Base-by-base conservation (phyloP, 202 grass and related monocot genomes). In the Schoenoplectus triqueter region DNA sequence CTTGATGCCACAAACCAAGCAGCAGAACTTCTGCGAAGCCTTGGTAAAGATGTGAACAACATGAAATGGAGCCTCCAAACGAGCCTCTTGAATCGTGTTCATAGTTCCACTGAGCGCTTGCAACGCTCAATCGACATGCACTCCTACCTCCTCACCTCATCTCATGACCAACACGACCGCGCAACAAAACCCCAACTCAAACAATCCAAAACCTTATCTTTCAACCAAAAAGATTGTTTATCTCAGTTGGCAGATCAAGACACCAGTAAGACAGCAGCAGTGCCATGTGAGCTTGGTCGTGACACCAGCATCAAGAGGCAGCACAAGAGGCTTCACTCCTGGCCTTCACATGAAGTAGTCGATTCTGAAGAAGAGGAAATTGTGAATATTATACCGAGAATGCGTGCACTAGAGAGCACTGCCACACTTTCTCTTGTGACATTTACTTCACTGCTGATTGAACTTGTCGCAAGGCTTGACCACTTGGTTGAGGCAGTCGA, bases 401-500 rank as follows among this genome's bases (percentile, higher is more conserved):
- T 97, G 94, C 40, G 15, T 19, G 80, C 94, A 46, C 85, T 94
- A 51, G 94, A 97, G 80, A 97, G 94, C 66, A 97, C 94, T 8
- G 66, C 94, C 9, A 80, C 83, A 7, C 85, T 92, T 82, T 94
- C 91, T 0, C 90, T 97, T 21, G 85, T 31, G 0, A 92, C 90
- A 61, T 97, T 92, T 81, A 89, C 91, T 71, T 94, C 94, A 6
- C 81, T 94, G 80, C 80, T 94, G 51, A 94, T 97, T 64, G 92
- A 97, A 68, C 91, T 97, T 79, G 88, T 97, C 42, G 94, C 90
- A 41, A 91, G 94, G 86, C 91, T 97, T 46, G 94, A 97, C 73
- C 94, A 94, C 84, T 88, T 97, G 85, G 94, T 97, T 41, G 94
- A 94, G 69, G 94, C 94, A 7, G 89, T 85, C 60, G 94, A 92